Evolutionary conservation across 352 stramenopile genomes (phyloP).

Genomic region (Phytopythium litorale): DNA sequence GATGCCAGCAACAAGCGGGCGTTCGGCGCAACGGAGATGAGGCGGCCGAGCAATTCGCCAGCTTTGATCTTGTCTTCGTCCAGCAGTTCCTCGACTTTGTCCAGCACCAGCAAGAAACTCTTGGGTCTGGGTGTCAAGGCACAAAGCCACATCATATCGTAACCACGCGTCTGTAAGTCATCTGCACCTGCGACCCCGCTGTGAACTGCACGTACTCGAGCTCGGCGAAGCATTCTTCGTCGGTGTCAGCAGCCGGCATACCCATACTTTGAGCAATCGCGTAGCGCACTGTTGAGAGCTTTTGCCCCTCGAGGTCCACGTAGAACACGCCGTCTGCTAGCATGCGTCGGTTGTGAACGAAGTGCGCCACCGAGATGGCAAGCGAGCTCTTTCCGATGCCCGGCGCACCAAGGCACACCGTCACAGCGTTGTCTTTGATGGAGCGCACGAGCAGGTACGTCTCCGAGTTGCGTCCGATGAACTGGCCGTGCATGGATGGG

Average conservation of each 20-base stretch:
- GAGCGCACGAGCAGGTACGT: slow-evolving; percentile 79
- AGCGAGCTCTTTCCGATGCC: slow-evolving; percentile 83
- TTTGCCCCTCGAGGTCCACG: slow-evolving; percentile 78
- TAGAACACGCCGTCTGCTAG: slow-evolving; percentile 82
- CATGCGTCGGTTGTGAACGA: slow-evolving; percentile 72
- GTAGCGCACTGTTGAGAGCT: slow-evolving; percentile 75
- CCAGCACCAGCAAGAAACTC: slow-evolving; percentile 65
- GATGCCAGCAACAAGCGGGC: slow-evolving; percentile 67
- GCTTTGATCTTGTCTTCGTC: slow-evolving; percentile 74
- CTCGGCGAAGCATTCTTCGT: slow-evolving; percentile 79
- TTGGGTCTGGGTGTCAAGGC: slow-evolving; percentile 31
- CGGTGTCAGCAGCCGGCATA: slow-evolving; percentile 63
- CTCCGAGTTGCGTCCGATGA: slow-evolving; percentile 77
- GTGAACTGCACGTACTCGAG: slow-evolving; percentile 29
- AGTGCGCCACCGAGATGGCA: slow-evolving; percentile 77
- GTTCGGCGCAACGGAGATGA: slow-evolving; percentile 71
- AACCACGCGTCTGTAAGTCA: not conserved
- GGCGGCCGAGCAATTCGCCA: slow-evolving; percentile 58
- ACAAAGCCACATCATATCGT: slow-evolving; percentile 6
- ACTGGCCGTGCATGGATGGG: slow-evolving; percentile 80
- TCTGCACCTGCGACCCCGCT: not conserved
- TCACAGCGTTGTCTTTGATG: slow-evolving; percentile 68
- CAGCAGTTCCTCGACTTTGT: slow-evolving; percentile 79
- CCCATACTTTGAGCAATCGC: slow-evolving; percentile 78
- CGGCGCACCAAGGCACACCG: slow-evolving; percentile 63